A percentile compares a stretch with the other conserved stretches of the same genome.
Conservation (phyloP, 1,139 yeast genomes). For the Taphrina communis region DNA sequence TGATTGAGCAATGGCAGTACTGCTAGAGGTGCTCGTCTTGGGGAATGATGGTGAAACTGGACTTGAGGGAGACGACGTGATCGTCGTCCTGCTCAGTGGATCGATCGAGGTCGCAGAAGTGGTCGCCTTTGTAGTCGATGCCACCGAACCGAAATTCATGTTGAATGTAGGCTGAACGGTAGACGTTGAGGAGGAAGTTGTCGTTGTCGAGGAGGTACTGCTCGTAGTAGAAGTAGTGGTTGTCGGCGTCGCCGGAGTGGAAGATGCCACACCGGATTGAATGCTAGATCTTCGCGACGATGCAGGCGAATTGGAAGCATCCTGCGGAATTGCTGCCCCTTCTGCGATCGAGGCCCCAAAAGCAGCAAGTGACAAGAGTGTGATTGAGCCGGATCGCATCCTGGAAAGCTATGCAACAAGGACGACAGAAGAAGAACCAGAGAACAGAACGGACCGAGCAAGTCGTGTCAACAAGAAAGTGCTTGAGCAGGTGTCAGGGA, state of each 20-base stretch:
- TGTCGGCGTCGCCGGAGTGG: constrained; percentile 13
- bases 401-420: background rate
- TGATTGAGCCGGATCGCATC: constrained; percentile 19
- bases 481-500: background rate
- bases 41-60: constrained; percentile 5
- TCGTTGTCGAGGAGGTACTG: background rate
- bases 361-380: constrained; percentile 24
- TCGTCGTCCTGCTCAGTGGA: background rate
- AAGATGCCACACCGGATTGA: background rate
- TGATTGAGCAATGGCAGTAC: constrained; percentile 3
- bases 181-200: background rate
- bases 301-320: constrained; percentile 10
- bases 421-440: background rate
- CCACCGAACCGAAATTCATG: background rate
- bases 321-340: constrained; percentile 25
- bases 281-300: constrained; percentile 26
- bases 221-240: background rate
- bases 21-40: background rate
- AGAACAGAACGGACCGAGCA: background rate
- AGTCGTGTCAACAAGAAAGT: background rate
- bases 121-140: constrained; percentile 6
- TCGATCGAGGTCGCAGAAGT: constrained; percentile 1
- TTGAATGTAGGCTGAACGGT: background rate
- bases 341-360: constrained; percentile 18
- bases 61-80: background rate